Conservation (phyloP, 352 stramenopile species). For the Phytophthora cryptogea region DNA sequence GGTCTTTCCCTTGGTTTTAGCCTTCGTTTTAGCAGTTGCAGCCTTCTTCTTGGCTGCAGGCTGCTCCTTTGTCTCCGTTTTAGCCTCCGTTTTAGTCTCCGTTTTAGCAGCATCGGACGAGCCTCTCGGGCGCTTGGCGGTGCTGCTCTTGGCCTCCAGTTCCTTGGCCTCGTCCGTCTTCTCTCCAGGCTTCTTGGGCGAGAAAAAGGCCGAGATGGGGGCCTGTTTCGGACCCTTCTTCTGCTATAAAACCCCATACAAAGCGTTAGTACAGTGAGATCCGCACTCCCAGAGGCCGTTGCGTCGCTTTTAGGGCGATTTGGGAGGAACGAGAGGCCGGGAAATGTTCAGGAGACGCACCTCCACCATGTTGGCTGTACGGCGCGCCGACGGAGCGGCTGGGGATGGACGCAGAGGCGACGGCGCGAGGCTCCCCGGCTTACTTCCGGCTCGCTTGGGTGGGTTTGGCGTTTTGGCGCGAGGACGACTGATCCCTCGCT, state of each 20-base stretch:
- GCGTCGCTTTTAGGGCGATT: background rate
- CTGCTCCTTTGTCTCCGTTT: slow-evolving; percentile 17
- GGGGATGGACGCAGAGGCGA: slow-evolving; percentile 2
- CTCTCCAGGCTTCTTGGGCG: slow-evolving; percentile 41
- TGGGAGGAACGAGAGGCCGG: background rate
- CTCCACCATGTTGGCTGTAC: slow-evolving; percentile 19
- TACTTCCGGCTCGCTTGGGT: slow-evolving; percentile 2
- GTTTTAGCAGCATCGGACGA: slow-evolving; percentile 12
- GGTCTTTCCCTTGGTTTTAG: slow-evolving; percentile 26
- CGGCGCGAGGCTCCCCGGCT: slow-evolving; percentile 8
- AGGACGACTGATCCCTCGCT: slow-evolving; percentile 2
- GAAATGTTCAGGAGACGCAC: slow-evolving; percentile 20
- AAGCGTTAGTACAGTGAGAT: slow-evolving; percentile 15
- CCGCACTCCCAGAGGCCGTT: background rate
- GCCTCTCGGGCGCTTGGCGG: slow-evolving; percentile 19
- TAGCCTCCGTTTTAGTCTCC: slow-evolving; percentile 4
- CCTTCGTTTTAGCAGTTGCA: slow-evolving; percentile 18
- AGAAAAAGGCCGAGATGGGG: slow-evolving; percentile 83
- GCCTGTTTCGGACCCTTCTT: slow-evolving; percentile 67
- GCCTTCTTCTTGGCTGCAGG: slow-evolving; percentile 10
- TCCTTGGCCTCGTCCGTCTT: slow-evolving; percentile 12
- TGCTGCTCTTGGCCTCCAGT: slow-evolving; percentile 18
- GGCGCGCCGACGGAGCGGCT: background rate
- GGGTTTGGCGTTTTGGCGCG: slow-evolving; percentile 24
- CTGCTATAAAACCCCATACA: slow-evolving; percentile 30